Evolutionary conservation across 2,329 filamentous ascomycete genomes (phyloP).

Genomic region (Sarocladium kiliense): DNA sequence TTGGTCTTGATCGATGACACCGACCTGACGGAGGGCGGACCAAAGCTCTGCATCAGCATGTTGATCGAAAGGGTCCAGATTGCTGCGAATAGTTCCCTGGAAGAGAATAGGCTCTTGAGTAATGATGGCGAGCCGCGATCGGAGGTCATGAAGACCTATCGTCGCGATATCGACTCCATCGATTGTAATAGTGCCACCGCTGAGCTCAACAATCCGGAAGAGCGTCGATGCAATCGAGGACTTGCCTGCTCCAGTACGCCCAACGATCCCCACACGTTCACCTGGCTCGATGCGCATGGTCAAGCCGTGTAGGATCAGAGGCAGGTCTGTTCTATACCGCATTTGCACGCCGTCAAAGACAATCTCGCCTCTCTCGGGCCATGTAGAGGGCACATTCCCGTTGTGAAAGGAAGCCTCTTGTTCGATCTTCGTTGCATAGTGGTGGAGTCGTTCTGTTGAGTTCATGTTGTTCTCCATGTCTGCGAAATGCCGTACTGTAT

Average conservation of each 20-base stretch:
- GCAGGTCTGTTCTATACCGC: constrained; percentile 75
- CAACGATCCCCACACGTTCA: constrained; percentile 94
- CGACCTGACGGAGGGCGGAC: constrained; percentile 59
- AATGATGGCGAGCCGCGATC: constrained; percentile 65
- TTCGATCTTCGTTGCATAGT: constrained; percentile 32
- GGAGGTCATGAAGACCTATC: constrained; percentile 58
- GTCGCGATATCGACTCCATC: constrained; percentile 66
- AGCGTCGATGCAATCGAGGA: constrained; percentile 71
- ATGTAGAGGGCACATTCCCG: constrained; percentile 52
- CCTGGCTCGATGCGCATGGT: constrained; percentile 80
- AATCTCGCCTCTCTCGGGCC: constrained; percentile 78
- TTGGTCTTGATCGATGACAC: constrained; percentile 24
- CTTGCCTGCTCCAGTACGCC: constrained; percentile 87
- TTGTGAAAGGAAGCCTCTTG: constrained; percentile 20
- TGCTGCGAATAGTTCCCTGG: constrained; percentile 64
- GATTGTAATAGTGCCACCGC: constrained; percentile 59
- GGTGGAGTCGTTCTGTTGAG: constrained; percentile 35
- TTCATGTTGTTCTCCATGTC: constrained; percentile 37
- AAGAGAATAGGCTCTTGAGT: constrained; percentile 71
- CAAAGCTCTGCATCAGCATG: constrained; percentile 59
- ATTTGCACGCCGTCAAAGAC: constrained; percentile 84
- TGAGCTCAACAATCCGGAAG: constrained; percentile 83
- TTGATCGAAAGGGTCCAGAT: constrained; percentile 66
- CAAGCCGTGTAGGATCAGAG: constrained; percentile 81
- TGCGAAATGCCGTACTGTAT: constrained; percentile 31